Evolutionary conservation across 306 rosid genomes (phyloP).

Genomic region (Gynostemma pentaphyllum): DNA sequence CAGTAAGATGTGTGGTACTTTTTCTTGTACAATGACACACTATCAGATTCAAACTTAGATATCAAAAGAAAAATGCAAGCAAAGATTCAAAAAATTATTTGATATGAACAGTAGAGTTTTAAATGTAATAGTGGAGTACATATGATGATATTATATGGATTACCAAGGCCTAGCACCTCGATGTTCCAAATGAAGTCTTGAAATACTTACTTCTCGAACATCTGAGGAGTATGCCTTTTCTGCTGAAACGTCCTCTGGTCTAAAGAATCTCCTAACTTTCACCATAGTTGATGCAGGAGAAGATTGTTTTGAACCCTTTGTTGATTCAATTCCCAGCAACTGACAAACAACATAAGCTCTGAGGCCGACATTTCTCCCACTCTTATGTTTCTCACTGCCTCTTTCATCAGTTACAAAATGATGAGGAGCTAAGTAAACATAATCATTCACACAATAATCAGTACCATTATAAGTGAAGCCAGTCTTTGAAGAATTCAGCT

Average conservation of each 20-base stretch:
- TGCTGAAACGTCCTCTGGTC: slow-evolving; percentile 79
- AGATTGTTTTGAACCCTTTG: slow-evolving; percentile 38
- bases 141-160: not conserved
- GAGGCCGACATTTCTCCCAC: slow-evolving; percentile 85
- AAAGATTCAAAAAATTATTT: not conserved
- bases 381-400: slow-evolving; percentile 46
- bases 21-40: too few relatives aligned
- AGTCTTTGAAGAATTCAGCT: slow-evolving; percentile 44
- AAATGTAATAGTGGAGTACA: not conserved
- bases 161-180: not conserved
- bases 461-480: slow-evolving; percentile 42
- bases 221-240: slow-evolving; percentile 53
- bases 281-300: slow-evolving; percentile 39
- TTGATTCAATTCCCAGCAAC: slow-evolving; percentile 41
- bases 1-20: too few relatives aligned
- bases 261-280: slow-evolving; percentile 70
- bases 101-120: slow-evolving; percentile 2
- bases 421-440: slow-evolving; percentile 47
- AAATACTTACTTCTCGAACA: slow-evolving; percentile 33
- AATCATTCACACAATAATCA: slow-evolving; percentile 55
- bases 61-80: not conserved
- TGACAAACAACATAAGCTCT: slow-evolving; percentile 76
- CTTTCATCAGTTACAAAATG: slow-evolving; percentile 38
- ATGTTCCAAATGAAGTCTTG: not conserved
- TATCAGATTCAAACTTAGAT: too few relatives aligned